These are phyloP conservation scores for Bruguiera sexangula DNA, from an alignment of 345 rosid genomes.

Conservation along the genomic window DNA sequence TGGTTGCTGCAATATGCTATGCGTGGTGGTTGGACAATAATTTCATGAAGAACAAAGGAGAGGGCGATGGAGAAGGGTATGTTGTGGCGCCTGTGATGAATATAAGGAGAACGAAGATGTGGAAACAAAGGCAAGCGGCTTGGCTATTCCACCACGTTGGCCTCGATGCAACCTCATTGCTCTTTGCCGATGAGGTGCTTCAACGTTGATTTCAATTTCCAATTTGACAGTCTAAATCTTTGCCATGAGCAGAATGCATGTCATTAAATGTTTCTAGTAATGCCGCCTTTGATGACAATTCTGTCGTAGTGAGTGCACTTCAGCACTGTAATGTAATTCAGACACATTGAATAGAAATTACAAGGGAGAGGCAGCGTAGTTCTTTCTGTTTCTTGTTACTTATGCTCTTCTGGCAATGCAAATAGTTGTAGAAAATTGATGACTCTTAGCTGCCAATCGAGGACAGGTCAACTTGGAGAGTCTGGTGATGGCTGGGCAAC, in stretches of 20 bases:
- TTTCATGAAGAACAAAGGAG: constrained; percentile 31
- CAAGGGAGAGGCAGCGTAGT: too few species aligned
- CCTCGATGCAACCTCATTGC: constrained; percentile 48
- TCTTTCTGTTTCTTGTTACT: neutral
- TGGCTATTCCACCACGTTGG: constrained; percentile 64
- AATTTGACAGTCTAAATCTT: neutral
- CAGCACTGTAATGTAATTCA: too few species aligned
- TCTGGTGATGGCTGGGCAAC: constrained; percentile 48
- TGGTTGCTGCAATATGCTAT: constrained; percentile 61
- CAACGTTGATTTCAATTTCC: neutral
- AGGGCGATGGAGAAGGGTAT: constrained; percentile 16
- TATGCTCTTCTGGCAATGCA: neutral
- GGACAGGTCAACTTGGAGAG: constrained; percentile 61
- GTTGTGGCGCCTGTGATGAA: constrained; percentile 56
- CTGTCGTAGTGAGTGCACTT: too few species aligned
- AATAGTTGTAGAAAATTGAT: neutral
- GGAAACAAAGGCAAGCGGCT: constrained; percentile 57
- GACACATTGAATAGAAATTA: too few species aligned
- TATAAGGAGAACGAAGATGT: constrained; percentile 49
- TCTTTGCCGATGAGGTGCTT: constrained; percentile 64
- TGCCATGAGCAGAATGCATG: too few species aligned
- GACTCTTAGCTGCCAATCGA: neutral
- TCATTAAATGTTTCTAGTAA: too few species aligned
- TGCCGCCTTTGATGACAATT: too few species aligned
- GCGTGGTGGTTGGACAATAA: constrained; percentile 56